These are phyloP conservation scores for Tuber melanosporum DNA, from an alignment of 495 filamentous ascomycete genomes.

Conservation along the genomic window DNA sequence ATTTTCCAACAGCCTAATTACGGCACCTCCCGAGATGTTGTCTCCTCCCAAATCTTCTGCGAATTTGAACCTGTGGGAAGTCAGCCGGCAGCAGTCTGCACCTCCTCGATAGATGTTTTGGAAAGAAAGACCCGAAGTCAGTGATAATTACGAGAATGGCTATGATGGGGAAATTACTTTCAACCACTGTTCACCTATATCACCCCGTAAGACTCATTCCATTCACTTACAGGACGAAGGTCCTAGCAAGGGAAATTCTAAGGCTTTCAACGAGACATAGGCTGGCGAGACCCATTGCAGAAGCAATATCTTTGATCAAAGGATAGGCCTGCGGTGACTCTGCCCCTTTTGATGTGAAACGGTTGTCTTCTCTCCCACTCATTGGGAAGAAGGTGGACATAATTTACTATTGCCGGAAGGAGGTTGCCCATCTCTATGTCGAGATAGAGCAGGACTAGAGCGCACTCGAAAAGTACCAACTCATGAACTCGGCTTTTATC, in stretches of 20 bases:
- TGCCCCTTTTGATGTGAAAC: too few relatives aligned
- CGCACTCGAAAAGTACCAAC: slow-evolving; percentile 75
- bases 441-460: slow-evolving; percentile 91
- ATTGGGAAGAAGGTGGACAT: slow-evolving; percentile 83
- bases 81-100: slow-evolving; percentile 13
- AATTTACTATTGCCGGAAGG: too few relatives aligned
- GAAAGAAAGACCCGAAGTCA: slow-evolving; percentile 41
- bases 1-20: background rate
- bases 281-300: slow-evolving; percentile 67
- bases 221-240: slow-evolving; percentile 22
- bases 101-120: slow-evolving; percentile 47
- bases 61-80: too few relatives aligned
- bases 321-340: too few relatives aligned
- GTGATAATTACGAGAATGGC: slow-evolving; percentile 12
- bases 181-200: slow-evolving; percentile 30
- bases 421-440: slow-evolving; percentile 49
- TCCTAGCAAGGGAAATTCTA: slow-evolving; percentile 55
- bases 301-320: slow-evolving; percentile 59
- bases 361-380: too few relatives aligned
- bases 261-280: slow-evolving; percentile 61
- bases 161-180: slow-evolving; percentile 35
- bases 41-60: too few relatives aligned
- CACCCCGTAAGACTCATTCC: slow-evolving; percentile 17
- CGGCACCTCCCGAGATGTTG: background rate
- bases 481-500: slow-evolving; percentile 97